These are phyloP conservation scores for Fusarium chaquense DNA, from an alignment of 2,329 filamentous ascomycete species.

Conservation along the genomic window DNA sequence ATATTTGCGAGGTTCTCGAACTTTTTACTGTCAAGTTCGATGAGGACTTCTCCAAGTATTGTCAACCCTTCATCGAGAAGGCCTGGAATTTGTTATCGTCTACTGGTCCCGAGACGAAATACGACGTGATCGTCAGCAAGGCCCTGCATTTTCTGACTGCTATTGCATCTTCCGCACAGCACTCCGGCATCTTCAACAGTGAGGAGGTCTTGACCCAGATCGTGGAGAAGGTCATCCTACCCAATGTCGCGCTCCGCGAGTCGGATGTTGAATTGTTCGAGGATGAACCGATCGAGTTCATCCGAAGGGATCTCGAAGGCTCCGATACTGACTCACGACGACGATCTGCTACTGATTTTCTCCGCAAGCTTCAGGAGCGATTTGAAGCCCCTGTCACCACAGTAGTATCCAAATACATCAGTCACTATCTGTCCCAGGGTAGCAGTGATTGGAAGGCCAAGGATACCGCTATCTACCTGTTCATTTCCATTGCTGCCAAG, in stretches of 20 bases:
- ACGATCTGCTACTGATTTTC: slow-evolving; percentile 93
- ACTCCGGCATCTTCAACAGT: slow-evolving; percentile 88
- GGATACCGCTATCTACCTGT: slow-evolving; percentile 97
- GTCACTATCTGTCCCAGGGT: slow-evolving; percentile 84
- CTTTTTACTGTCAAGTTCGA: slow-evolving; percentile 96
- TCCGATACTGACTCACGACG: slow-evolving; percentile 95
- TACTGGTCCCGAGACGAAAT: slow-evolving; percentile 88
- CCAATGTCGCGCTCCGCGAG: slow-evolving; percentile 90
- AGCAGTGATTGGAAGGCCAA: slow-evolving; percentile 95
- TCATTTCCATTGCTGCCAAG: slow-evolving; percentile 93
- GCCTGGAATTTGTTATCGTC: slow-evolving; percentile 93
- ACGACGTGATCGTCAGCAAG: slow-evolving; percentile 93
- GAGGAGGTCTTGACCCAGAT: slow-evolving; percentile 84
- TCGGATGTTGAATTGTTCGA: slow-evolving; percentile 97
- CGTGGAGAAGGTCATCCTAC: slow-evolving; percentile 94
- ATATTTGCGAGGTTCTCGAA: slow-evolving; percentile 90
- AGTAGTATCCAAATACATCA: slow-evolving; percentile 89
- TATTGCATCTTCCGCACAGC: slow-evolving; percentile 80
- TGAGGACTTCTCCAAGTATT: slow-evolving; percentile 86
- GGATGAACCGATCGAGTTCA: slow-evolving; percentile 98
- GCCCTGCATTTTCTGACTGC: slow-evolving; percentile 94
- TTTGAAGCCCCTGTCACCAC: slow-evolving; percentile 87
- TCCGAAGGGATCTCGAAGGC: slow-evolving; percentile 92
- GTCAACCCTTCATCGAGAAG: slow-evolving; percentile 86
- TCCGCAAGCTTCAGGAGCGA: slow-evolving; percentile 87